phyloP scores from a whole-genome alignment of 2,329 filamentous ascomycete genomes.

The Epichloe gansuensis region DNA sequence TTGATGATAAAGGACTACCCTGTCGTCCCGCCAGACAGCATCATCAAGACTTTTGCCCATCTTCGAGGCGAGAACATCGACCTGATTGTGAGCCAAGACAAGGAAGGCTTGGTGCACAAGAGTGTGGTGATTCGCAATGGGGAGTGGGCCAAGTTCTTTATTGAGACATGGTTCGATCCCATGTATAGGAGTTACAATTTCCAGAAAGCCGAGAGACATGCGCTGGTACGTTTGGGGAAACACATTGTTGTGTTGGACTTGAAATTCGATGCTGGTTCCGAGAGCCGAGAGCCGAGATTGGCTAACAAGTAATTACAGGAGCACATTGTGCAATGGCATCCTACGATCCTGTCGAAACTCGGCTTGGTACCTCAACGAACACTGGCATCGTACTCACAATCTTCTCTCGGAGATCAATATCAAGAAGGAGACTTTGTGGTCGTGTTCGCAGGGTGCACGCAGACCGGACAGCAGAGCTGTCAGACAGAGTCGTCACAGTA shows the following conservation, averaged over 20 bases:
- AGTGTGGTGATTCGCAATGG: slow-evolving; percentile 75
- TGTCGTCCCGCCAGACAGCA: slow-evolving; percentile 87
- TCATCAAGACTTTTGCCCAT: slow-evolving; percentile 87
- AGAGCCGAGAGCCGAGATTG: background rate
- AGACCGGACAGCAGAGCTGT: slow-evolving; percentile 47
- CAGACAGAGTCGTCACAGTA: slow-evolving; percentile 53
- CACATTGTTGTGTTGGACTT: background rate
- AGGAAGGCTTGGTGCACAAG: slow-evolving; percentile 60
- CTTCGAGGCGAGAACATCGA: slow-evolving; percentile 69
- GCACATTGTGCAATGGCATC: slow-evolving; percentile 91
- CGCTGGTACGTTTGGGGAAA: slow-evolving; percentile 49
- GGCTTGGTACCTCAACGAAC: slow-evolving; percentile 78
- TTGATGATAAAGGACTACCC: slow-evolving; percentile 77
- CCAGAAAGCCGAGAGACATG: slow-evolving; percentile 85
- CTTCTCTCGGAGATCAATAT: slow-evolving; percentile 50
- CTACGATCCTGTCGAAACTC: slow-evolving; percentile 82
- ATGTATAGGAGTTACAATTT: slow-evolving; percentile 93
- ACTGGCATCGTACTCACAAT: slow-evolving; percentile 64
- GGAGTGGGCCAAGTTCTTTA: slow-evolving; percentile 83
- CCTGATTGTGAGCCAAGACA: slow-evolving; percentile 74
- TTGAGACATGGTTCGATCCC: slow-evolving; percentile 94
- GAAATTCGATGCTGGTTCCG: background rate
- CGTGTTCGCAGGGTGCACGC: slow-evolving; percentile 62
- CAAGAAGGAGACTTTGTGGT: slow-evolving; percentile 77
- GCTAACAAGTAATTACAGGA: slow-evolving; percentile 39